phyloP scores from a whole-genome alignment of 345 rosid genomes.

The Microcos paniculata region DNA sequence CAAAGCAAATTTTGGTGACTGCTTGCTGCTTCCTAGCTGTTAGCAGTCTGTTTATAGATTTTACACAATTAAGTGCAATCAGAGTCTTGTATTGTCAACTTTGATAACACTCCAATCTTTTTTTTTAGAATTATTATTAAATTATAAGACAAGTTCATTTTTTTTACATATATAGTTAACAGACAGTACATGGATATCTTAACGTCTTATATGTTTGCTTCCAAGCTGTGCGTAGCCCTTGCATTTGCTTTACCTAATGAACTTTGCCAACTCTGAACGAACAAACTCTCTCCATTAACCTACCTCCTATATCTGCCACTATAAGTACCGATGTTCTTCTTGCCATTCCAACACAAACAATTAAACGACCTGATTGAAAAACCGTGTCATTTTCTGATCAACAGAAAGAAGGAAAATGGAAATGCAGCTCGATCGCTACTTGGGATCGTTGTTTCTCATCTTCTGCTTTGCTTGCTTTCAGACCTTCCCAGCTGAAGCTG shows the following conservation, averaged over 20 bases:
- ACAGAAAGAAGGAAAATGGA: not conserved
- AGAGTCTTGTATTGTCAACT: no score
- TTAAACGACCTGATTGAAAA: not conserved
- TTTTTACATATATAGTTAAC: not conserved
- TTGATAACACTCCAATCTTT: no score
- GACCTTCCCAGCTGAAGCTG: conserved; percentile 16
- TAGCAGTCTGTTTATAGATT: not conserved
- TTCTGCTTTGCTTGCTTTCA: conserved; percentile 6
- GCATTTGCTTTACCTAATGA: conserved; percentile 18
- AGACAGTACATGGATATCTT: conserved; percentile 19
- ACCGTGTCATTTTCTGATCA: not conserved
- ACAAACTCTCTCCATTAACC: conserved; percentile 4
- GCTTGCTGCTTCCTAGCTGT: not conserved
- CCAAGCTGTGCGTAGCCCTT: conserved; percentile 15
- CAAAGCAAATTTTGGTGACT: not conserved
- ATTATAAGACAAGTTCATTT: no score
- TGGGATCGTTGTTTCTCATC: not conserved
- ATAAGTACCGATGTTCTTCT: conserved; percentile 8
- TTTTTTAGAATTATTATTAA: no score
- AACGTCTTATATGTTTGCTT: conserved; percentile 29
- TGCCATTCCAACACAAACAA: not conserved
- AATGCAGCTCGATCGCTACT: conserved; percentile 1
- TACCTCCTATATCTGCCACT: not conserved
- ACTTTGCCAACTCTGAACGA: conserved; percentile 7
- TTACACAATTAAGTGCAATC: no score